phyloP scores from a whole-genome alignment of 345 rosid species.

The Salix suchowensis region DNA sequence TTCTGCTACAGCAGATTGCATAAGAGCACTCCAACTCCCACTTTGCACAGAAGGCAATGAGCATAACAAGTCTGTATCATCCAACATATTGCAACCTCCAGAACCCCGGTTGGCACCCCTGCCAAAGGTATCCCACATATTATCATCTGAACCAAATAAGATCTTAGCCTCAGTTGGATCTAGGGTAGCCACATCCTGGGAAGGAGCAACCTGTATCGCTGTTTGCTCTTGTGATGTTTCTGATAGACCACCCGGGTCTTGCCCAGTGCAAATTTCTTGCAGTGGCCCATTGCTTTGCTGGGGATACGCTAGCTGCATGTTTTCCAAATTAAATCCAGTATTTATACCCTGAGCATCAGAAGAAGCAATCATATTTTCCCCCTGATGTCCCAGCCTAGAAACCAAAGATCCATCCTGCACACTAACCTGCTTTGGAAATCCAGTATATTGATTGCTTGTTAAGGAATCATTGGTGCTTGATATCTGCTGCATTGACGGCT shows the following conservation, averaged over 20 bases:
- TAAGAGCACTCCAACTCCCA: conserved; percentile 99
- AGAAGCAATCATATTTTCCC: conserved; percentile 34
- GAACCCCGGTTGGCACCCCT: conserved; percentile 37
- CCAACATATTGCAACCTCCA: conserved; percentile 37
- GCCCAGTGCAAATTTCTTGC: conserved; percentile 35
- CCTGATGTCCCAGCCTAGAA: conserved; percentile 38
- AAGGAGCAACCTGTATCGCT: conserved; percentile 20
- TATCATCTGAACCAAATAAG: conserved; percentile 75
- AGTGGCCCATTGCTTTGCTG: conserved; percentile 25
- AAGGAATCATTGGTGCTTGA: conserved; percentile 33
- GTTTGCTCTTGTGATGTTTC: conserved; percentile 31
- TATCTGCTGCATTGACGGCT: conserved; percentile 26
- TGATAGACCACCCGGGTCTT: conserved; percentile 43
- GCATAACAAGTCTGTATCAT: conserved; percentile 38
- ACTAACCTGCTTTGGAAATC: conserved; percentile 22
- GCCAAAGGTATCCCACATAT: conserved; percentile 76
- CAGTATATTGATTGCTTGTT: conserved; percentile 28
- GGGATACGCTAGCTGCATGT: conserved; percentile 25
- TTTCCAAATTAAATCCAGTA: conserved; percentile 30
- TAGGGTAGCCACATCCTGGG: conserved; percentile 47
- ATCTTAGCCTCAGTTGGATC: conserved; percentile 88
- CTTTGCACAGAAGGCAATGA: conserved; percentile 69
- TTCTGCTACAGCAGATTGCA: conserved; percentile 98
- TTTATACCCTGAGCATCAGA: conserved; percentile 32
- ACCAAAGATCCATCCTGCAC: conserved; percentile 32